phyloP scores from a whole-genome alignment of 345 rosid genomes.

The Xanthoceras sorbifolium region DNA sequence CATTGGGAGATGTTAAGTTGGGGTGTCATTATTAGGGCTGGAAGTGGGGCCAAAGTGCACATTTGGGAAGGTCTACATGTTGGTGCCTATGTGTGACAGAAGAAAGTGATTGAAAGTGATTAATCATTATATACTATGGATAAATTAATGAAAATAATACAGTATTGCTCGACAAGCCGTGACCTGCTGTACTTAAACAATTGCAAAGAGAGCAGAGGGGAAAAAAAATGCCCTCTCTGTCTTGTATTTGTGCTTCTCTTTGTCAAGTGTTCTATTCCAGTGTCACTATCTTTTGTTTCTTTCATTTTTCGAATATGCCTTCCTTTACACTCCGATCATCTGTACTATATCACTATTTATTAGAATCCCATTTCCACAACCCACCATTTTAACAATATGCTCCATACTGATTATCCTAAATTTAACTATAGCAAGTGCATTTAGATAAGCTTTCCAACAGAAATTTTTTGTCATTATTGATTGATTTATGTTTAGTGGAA shows the following conservation, averaged over 20 bases:
- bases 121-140: conserved; percentile 30
- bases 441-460: not conserved
- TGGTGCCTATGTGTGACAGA: conserved; percentile 54
- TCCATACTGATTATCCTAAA: not conserved
- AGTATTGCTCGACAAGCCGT: conserved; percentile 51
- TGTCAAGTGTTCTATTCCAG: conserved; percentile 32
- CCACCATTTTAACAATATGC: conserved; percentile 16
- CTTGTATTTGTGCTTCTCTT: conserved; percentile 18
- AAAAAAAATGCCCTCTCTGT: conserved; percentile 3
- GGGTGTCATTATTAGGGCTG: conserved; percentile 44
- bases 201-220: conserved; percentile 10
- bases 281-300: conserved; percentile 57
- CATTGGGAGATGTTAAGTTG: conserved; percentile 26
- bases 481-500: not conserved
- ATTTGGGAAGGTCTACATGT: conserved; percentile 60
- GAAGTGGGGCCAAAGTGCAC: conserved; percentile 44
- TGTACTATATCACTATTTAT: conserved; percentile 20
- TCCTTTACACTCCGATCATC: conserved; percentile 32
- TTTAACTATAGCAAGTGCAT: not conserved
- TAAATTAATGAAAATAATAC: conserved; percentile 33
- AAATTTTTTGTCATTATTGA: not conserved
- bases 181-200: conserved; percentile 40
- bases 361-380: not conserved
- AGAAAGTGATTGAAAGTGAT: conserved; percentile 36
- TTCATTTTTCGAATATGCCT: conserved; percentile 45